Evolutionary conservation across 2,329 filamentous ascomycete genomes (phyloP).

Genomic region (Fusarium nelsonii): DNA sequence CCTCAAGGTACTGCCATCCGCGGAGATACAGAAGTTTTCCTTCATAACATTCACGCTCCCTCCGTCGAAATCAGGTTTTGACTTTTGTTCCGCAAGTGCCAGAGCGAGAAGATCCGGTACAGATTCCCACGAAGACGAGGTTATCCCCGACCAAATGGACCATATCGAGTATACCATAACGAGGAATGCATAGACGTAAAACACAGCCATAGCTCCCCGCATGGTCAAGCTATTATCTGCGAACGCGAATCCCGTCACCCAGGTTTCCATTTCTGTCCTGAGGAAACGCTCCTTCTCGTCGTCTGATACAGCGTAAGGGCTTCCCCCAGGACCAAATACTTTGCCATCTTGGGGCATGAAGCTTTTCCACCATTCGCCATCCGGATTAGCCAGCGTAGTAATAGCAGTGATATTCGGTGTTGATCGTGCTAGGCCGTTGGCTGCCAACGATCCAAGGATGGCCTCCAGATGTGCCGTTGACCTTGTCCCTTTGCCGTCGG

Average conservation of each 20-base stretch:
- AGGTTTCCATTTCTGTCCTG: slow-evolving; percentile 37
- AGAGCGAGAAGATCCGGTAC: slow-evolving; percentile 20
- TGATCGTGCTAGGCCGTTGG: slow-evolving; percentile 32
- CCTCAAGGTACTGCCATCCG: not conserved
- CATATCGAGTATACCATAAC: slow-evolving; percentile 6
- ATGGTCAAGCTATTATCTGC: slow-evolving; percentile 25
- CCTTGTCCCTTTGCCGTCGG: slow-evolving; percentile 14
- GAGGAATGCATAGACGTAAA: slow-evolving; percentile 20
- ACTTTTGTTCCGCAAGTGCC: not conserved
- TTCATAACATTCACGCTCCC: not conserved
- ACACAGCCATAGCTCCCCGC: slow-evolving; percentile 20
- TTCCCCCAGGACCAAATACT: slow-evolving; percentile 36
- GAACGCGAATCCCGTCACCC: slow-evolving; percentile 39
- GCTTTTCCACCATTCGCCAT: slow-evolving; percentile 39
- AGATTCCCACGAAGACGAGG: slow-evolving; percentile 24
- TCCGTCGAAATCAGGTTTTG: accelerated
- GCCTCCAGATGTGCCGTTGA: slow-evolving; percentile 31
- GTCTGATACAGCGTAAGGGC: slow-evolving; percentile 24
- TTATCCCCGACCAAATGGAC: slow-evolving; percentile 21
- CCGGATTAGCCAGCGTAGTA: slow-evolving; percentile 10
- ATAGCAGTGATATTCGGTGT: slow-evolving; percentile 19
- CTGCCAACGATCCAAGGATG: slow-evolving; percentile 23
- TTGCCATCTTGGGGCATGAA: slow-evolving; percentile 35
- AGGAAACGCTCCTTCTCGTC: slow-evolving; percentile 18
- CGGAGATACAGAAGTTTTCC: slow-evolving; percentile 17